These are phyloP conservation scores for Starmera stellimalicola DNA, from an alignment of 1,139 yeast species.

Conservation along the genomic window DNA sequence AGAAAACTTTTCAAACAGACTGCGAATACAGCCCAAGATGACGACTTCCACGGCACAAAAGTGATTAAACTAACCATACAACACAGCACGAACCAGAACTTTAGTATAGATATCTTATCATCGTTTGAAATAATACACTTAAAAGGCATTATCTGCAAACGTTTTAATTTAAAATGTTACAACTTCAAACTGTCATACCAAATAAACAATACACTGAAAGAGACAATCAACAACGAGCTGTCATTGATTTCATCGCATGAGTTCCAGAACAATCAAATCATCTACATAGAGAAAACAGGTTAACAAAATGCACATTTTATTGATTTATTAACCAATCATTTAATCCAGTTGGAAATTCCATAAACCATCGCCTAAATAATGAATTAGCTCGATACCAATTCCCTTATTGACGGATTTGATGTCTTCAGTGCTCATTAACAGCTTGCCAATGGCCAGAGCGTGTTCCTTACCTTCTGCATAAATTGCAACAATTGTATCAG, in stretches of 20 bases:
- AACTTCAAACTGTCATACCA: constrained; percentile 20
- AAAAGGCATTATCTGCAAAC: constrained; percentile 21
- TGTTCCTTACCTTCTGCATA: constrained; percentile 91
- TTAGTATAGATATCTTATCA: constrained; percentile 1
- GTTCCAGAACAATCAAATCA: constrained; percentile 11
- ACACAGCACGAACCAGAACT: too few relatives aligned
- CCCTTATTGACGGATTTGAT: constrained; percentile 80
- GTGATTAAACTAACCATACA: constrained; percentile 1
- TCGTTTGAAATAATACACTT: constrained; percentile 15
- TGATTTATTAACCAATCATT: too few relatives aligned
- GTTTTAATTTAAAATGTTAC: constrained; percentile 10
- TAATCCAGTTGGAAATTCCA: constrained; percentile 41
- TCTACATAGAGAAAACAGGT: constrained; percentile 6
- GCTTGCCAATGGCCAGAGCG: constrained; percentile 83
- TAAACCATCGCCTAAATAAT: constrained; percentile 85
- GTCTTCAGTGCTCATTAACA: constrained; percentile 85
- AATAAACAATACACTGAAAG: constrained; percentile 8
- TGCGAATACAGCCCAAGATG: constrained; percentile 9
- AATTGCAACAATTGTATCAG: constrained; percentile 65
- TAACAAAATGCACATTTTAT: too few relatives aligned
- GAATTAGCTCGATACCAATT: constrained; percentile 79
- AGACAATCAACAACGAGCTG: constrained; percentile 25
- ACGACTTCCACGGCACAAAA: constrained; percentile 3
- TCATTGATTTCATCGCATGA: constrained; percentile 29
- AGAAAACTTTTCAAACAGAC: background rate